A percentile compares a stretch with the other conserved stretches of the same genome.
These are phyloP conservation scores for Nigrospora osmanthi DNA, from an alignment of 2,329 filamentous ascomycete species.

Conservation along the genomic window DNA sequence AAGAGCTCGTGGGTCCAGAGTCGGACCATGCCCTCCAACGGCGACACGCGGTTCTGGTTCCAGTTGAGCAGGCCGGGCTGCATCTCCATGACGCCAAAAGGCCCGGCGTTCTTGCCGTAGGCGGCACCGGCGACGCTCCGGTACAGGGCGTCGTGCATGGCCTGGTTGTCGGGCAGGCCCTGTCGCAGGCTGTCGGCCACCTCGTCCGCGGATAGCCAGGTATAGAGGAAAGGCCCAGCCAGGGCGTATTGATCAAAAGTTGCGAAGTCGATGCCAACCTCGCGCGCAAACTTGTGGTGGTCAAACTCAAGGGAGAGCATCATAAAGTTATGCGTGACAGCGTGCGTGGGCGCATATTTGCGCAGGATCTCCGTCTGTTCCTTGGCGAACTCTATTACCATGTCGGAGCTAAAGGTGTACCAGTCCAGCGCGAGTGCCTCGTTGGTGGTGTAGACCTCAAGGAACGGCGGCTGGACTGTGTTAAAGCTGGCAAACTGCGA, in stretches of 20 bases:
- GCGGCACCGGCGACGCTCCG: slow-evolving; percentile 11
- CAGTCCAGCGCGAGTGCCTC: slow-evolving; percentile 13
- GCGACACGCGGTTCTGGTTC: slow-evolving; percentile 11
- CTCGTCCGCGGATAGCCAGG: slow-evolving; percentile 9
- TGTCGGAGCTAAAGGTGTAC: slow-evolving; percentile 14
- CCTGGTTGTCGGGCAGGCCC: slow-evolving; percentile 12
- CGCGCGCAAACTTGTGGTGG: slow-evolving; percentile 11
- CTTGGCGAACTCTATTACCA: slow-evolving; percentile 14
- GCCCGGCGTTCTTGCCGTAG: slow-evolving; percentile 7
- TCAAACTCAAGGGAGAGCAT: slow-evolving; percentile 12
- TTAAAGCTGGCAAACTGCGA: slow-evolving; percentile 12
- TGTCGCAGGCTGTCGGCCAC: slow-evolving; percentile 9
- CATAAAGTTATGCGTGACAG: slow-evolving; percentile 13
- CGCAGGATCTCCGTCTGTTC: slow-evolving; percentile 12
- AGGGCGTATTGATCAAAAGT: slow-evolving; percentile 13
- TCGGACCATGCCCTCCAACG: slow-evolving; percentile 10
- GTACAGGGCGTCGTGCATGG: slow-evolving; percentile 12
- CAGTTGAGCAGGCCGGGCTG: slow-evolving; percentile 15
- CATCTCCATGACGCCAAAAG: slow-evolving; percentile 15
- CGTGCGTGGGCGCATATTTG: slow-evolving; percentile 9
- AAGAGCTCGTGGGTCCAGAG: slow-evolving; percentile 14
- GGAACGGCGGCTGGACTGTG: slow-evolving; percentile 10
- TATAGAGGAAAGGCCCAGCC: slow-evolving; percentile 4
- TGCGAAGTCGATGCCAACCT: slow-evolving; percentile 12
- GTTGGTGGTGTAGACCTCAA: slow-evolving; percentile 14